These are phyloP conservation scores for Emiliania huxleyi DNA, from an alignment of 78 protist genomes.

Conservation along the genomic window DNA sequence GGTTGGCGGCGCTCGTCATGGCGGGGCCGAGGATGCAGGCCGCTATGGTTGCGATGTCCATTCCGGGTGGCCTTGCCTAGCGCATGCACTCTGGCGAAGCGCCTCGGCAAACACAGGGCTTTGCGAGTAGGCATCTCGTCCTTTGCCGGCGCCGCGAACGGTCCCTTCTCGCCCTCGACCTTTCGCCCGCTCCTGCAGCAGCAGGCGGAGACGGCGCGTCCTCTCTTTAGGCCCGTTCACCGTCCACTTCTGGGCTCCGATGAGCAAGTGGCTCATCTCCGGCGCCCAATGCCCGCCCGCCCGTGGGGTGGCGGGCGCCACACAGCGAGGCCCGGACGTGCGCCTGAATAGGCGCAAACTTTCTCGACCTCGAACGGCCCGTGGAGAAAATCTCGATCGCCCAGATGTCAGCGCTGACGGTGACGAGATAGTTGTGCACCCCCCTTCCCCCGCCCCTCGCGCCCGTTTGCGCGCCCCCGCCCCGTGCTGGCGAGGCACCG, in stretches of 20 bases:
- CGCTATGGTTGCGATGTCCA: not conserved
- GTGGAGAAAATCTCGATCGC: constrained; percentile 26
- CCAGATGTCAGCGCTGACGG: not conserved
- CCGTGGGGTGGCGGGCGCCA: not conserved
- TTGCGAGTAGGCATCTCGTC: no score
- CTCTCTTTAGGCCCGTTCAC: constrained; percentile 22
- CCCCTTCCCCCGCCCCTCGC: not conserved
- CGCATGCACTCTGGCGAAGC: no score
- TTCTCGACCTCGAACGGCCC: constrained; percentile 27
- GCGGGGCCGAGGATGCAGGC: not conserved
- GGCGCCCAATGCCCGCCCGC: not conserved
- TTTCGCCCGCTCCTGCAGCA: no score
- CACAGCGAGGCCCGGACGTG: not conserved
- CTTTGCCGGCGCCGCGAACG: no score
- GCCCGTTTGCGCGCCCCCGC: no score
- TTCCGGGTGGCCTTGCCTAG: no score
- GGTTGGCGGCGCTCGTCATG: not conserved
- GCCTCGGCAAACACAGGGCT: no score
- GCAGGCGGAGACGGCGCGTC: no score
- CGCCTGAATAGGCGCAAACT: no score
- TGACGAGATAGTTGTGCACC: not conserved
- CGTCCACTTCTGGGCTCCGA: constrained; percentile 42
- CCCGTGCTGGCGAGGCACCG: no score
- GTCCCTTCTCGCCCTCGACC: no score
- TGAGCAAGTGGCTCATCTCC: constrained; percentile 25